Evolutionary conservation across 768 basidiomycete species (phyloP).

Genomic region (Podaxis rugospora): DNA sequence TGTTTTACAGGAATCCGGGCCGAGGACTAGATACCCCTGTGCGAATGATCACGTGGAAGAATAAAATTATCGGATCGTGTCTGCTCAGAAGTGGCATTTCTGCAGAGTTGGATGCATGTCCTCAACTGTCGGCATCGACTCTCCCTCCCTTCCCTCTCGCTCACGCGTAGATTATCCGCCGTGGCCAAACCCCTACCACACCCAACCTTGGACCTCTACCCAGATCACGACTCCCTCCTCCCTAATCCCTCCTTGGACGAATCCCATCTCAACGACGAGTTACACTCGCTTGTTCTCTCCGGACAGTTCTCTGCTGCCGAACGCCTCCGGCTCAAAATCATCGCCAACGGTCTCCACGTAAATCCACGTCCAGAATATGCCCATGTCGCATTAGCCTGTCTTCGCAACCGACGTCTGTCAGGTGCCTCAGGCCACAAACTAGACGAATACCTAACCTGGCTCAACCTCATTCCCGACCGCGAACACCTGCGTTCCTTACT

Average conservation of each 20-base stretch:
- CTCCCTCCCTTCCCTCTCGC: neutral
- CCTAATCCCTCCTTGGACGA: neutral
- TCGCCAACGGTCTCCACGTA: neutral
- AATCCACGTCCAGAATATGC: neutral
- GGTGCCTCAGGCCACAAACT: neutral
- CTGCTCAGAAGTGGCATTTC: neutral
- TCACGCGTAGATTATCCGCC: neutral
- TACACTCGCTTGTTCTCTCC: neutral
- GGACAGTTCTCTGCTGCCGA: conserved; percentile 7
- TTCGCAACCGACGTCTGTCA: neutral
- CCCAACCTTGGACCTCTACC: neutral
- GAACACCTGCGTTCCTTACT: neutral
- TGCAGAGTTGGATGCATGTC: neutral
- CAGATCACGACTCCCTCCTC: neutral
- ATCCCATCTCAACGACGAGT: neutral
- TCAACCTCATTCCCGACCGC: neutral
- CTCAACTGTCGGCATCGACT: neutral
- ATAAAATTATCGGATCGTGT: neutral
- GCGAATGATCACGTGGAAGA: neutral
- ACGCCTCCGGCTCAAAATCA: conserved; percentile 1
- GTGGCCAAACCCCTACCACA: neutral
- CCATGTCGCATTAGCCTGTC: neutral
- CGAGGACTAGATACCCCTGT: neutral
- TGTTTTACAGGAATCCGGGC: neutral
- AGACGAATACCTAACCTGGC: conserved; percentile 1